A percentile compares a stretch with the other conserved stretches of the same genome.
Evolutionary conservation across 2,329 filamentous ascomycete genomes (phyloP).

Genomic region (Byssoonygena ceratinophila): DNA sequence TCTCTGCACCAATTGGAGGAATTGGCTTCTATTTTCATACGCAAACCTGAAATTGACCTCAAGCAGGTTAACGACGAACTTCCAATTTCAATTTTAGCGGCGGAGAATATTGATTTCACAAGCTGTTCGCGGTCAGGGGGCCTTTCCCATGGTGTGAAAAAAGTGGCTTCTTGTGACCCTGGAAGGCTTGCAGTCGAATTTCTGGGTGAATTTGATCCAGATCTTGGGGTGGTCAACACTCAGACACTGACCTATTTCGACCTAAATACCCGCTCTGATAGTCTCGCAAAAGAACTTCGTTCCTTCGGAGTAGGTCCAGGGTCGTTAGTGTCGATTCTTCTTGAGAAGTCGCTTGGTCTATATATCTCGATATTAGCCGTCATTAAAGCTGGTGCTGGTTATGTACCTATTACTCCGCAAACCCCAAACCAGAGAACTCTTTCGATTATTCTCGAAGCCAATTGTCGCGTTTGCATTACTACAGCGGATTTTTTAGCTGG

Average conservation of each 20-base stretch:
- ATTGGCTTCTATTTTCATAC: slow-evolving; percentile 39
- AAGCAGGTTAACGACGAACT: slow-evolving; percentile 24
- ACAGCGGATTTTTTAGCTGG: slow-evolving; percentile 10
- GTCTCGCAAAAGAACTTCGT: slow-evolving; percentile 49
- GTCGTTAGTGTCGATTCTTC: slow-evolving; percentile 58
- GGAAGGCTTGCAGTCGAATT: slow-evolving; percentile 55
- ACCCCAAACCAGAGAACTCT: slow-evolving; percentile 53
- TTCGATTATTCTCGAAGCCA: slow-evolving; percentile 53
- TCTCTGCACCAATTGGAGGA: slow-evolving; percentile 53
- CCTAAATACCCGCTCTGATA: slow-evolving; percentile 55
- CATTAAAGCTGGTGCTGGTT: slow-evolving; percentile 64
- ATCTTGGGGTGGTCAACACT: slow-evolving; percentile 22
- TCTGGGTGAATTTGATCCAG: slow-evolving; percentile 39
- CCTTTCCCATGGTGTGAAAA: slow-evolving; percentile 47
- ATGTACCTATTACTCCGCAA: slow-evolving; percentile 67
- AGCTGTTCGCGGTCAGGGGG: slow-evolving; percentile 32
- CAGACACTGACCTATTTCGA: slow-evolving; percentile 51
- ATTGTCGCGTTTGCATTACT: slow-evolving; percentile 41
- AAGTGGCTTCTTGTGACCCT: slow-evolving; percentile 40
- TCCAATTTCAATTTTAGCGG: slow-evolving; percentile 36
- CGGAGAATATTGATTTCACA: slow-evolving; percentile 38
- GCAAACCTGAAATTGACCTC: slow-evolving; percentile 27
- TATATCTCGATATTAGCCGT: slow-evolving; percentile 66
- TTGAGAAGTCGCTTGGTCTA: slow-evolving; percentile 64
- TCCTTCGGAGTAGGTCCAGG: slow-evolving; percentile 40